Evolutionary conservation across 2,329 filamentous ascomycete genomes (phyloP).

Genomic region (Parastagonospora avenae): DNA sequence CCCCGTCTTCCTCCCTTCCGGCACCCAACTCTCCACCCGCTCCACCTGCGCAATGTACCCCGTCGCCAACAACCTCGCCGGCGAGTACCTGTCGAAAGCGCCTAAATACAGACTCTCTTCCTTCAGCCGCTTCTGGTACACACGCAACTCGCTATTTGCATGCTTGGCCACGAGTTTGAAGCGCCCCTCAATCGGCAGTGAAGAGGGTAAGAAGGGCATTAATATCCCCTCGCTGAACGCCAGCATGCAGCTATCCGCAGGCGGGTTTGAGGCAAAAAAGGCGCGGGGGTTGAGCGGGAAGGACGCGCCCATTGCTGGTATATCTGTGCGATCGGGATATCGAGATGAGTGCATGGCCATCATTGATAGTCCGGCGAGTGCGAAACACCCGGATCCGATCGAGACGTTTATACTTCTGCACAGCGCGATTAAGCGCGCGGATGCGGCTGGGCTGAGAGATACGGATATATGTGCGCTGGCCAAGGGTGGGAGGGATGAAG

Average conservation of each 20-base stretch:
- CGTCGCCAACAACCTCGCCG: conserved; percentile 49
- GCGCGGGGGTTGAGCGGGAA: conserved; percentile 55
- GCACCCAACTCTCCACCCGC: conserved; percentile 43
- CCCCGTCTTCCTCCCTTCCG: conserved; percentile 28
- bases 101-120: conserved; percentile 11
- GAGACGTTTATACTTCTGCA: conserved; percentile 47
- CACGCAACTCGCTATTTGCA: conserved; percentile 50
- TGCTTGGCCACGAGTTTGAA: conserved; percentile 47
- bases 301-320: conserved; percentile 49
- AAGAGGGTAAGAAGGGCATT: conserved; percentile 49
- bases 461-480: conserved; percentile 42
- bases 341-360: conserved; percentile 50
- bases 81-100: conserved; percentile 43
- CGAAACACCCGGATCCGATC: conserved; percentile 54
- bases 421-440: conserved; percentile 45
- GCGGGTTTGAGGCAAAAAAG: conserved; percentile 45
- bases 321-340: conserved; percentile 30
- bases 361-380: conserved; percentile 53
- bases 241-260: conserved; percentile 53
- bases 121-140: conserved; percentile 52
- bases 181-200: conserved; percentile 43
- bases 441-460: conserved; percentile 38
- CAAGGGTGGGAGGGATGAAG: conserved; percentile 39
- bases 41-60: conserved; percentile 52
- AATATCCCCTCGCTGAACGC: conserved; percentile 55